Percentiles rank a stretch among this genome's conserved stretches.
These are phyloP conservation scores for Colletotrichum eremochloae DNA, from an alignment of 2,329 filamentous ascomycete species.

Conservation along the genomic window DNA sequence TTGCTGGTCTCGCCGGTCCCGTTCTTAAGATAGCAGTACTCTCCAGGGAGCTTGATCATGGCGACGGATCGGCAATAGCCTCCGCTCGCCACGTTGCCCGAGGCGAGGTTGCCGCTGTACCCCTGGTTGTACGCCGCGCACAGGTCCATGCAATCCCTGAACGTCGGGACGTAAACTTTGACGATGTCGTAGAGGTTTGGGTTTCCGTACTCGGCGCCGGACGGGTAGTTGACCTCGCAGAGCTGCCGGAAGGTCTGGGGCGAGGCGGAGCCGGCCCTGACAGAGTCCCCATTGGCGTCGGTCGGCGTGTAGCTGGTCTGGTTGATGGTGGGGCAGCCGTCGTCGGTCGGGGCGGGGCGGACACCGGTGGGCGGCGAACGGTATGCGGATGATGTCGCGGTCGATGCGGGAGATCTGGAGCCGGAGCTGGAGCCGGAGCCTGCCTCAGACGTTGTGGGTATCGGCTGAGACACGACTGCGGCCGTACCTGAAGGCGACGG, in stretches of 20 bases:
- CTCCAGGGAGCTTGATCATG: constrained; percentile 43
- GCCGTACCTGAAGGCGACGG: background rate
- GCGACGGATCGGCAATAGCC: constrained; percentile 41
- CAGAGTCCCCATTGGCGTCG: constrained; percentile 19
- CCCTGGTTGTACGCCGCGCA: constrained; percentile 42
- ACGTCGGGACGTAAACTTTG: constrained; percentile 43
- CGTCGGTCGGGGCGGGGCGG: constrained; percentile 42
- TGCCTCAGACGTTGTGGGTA: background rate
- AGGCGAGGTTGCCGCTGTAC: constrained; percentile 22
- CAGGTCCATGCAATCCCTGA: constrained; percentile 43
- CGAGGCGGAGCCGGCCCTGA: background rate
- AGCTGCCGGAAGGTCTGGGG: constrained; percentile 38
- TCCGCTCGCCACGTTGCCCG: constrained; percentile 7
- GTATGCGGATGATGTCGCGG: background rate
- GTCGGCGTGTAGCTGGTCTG: constrained; percentile 40
- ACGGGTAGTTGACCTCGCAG: constrained; percentile 43
- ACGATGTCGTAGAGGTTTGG: constrained; percentile 42
- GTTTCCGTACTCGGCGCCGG: constrained; percentile 40
- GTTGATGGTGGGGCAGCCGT: constrained; percentile 43
- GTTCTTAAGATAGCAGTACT: constrained; percentile 46
- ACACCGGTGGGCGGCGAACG: background rate
- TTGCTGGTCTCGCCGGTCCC: constrained; percentile 35
- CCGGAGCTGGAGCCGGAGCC: background rate
- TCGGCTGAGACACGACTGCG: background rate
- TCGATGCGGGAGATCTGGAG: background rate